Base-by-base conservation (phyloP, 257 asterid genomes). In the Solanum sejunctum region DNA sequence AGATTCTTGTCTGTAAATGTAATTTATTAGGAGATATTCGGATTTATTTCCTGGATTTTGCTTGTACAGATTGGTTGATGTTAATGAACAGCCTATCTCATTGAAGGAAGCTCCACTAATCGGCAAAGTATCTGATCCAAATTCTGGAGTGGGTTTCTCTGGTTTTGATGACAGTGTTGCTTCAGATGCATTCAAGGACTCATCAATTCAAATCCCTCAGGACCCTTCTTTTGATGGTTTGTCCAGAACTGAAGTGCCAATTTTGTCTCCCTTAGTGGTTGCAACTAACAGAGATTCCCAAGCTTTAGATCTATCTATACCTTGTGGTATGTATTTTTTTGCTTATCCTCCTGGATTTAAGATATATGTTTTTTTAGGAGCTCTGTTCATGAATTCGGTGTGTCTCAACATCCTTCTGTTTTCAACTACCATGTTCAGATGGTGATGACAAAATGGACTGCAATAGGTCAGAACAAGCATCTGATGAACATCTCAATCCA, bases 401-500 rank as follows among this genome's bases (percentile, higher is more conserved):
- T 23, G 57, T 18, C 71, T 43, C 79, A 57, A 55, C 85, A 52
- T 71, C 72, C 41, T 84, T 84, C 21, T 66, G 87, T 72, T 84
- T 55, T 88, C 49, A 21, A 23, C 49, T 49, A 49, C 82, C 45
- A 49, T 75, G 82, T 75, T 83, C 91, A 92, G 93, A 73, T 60
- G 43, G 88, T 88, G 84, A 32, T 83, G 88, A 88, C 73, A 79
- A 23, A 83, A 43, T 89, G 41, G 94, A 89, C 89, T 86, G 91
- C 88, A 88, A 89, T 85, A 83, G n/a, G 81, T 84, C 89, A 39
- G 90, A 84, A 64, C 82, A 75, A 55, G 90, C 71, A 84, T 87
- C 61, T 39, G 90, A 87, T 78, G 93, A 85, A 80, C 83, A 82
- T 32, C 80, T 61, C 69, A 82, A 61, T 83, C 49, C 3, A 81